These are phyloP conservation scores for Candida tetrigidarum DNA, from an alignment of 1,139 yeast genomes.

Conservation along the genomic window DNA sequence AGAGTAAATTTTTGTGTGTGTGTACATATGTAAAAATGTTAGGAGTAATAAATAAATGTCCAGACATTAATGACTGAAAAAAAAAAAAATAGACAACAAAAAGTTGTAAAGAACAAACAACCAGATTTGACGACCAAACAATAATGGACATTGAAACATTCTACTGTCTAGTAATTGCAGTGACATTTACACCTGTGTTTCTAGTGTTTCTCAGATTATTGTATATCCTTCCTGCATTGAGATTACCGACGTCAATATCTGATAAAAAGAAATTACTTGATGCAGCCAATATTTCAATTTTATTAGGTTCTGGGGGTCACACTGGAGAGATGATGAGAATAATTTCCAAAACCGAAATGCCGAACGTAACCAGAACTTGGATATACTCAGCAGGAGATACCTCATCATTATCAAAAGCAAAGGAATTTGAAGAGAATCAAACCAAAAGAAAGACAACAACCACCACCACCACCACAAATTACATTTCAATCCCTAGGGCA, in stretches of 20 bases:
- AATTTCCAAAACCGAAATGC: constrained; percentile 39
- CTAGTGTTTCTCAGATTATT: constrained; percentile 16
- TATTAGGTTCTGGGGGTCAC: constrained; percentile 89
- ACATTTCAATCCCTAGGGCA: constrained; percentile 65
- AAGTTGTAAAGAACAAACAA: not conserved
- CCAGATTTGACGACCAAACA: not conserved
- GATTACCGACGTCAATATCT: constrained; percentile 12
- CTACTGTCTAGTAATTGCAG: constrained; percentile 7
- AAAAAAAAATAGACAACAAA: not conserved
- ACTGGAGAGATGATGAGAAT: constrained; percentile 93
- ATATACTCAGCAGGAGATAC: constrained; percentile 60
- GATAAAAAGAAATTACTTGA: constrained; percentile 9
- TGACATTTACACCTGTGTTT: constrained; percentile 4
- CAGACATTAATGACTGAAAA: not conserved
- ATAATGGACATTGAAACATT: constrained; percentile 8
- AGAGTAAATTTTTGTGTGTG: constrained; percentile 5
- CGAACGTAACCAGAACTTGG: constrained; percentile 42
- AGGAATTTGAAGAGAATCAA: constrained; percentile 35
- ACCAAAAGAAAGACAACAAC: constrained; percentile 11
- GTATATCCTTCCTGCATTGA: constrained; percentile 31
- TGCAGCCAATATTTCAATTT: constrained; percentile 49
- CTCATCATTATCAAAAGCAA: constrained; percentile 57
- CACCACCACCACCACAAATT: too few species aligned
- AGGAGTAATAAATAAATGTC: not conserved
- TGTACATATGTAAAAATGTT: too few species aligned